Evolutionary conservation across 2,329 filamentous ascomycete species (phyloP), one percentile per base, ranked within the genome.

Genomic region (Drechslerella dactyloides): DNA sequence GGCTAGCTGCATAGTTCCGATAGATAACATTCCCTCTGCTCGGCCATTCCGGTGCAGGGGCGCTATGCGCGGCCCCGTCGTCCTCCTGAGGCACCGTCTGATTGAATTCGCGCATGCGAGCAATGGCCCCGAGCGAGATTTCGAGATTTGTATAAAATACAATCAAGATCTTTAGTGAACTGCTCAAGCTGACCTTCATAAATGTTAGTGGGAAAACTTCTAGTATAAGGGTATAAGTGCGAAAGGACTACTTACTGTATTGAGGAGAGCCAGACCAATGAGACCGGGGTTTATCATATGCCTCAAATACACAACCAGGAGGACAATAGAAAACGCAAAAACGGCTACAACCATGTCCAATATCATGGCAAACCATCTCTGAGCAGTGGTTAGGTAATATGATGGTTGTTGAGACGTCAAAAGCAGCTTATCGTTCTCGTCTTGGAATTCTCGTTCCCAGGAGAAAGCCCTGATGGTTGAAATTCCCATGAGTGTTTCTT

Each of bases 321-420:
- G 75, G n/a, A 79, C 77, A 17, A 82, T 74, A 13, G 80, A 63
- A 1, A 79, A 75, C 0, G 80, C 80, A 1, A 81, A 61, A 3
- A 75, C 78, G 1, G 78, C 78, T 0, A 81, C 80, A 5, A 81
- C 68, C 8, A 82, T 73, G 48, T 81, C 78, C 5, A 82, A 75
- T 0, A 81, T 79, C 0, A 82, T 74, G 0, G 77, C 78, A 2
- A 82, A 77, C 79, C 79, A 80, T 23, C 75, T 72, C 58, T 81
- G 80, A 2, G 78, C 74, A 17, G 76, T 76, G 15, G 69, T 73
- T 0, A 81, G 75, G 6, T 80, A 77, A 59, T 81, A 81, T n/a
- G 74, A 76, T 8, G 79, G 78, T 48, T 75, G 74, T 57, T 80
- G 79, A 4, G 78, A 78, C 3, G 66, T 53, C 42, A 79, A 77